Base-by-base conservation (phyloP, 495 filamentous ascomycete genomes). In the Letharia lupina region DNA sequence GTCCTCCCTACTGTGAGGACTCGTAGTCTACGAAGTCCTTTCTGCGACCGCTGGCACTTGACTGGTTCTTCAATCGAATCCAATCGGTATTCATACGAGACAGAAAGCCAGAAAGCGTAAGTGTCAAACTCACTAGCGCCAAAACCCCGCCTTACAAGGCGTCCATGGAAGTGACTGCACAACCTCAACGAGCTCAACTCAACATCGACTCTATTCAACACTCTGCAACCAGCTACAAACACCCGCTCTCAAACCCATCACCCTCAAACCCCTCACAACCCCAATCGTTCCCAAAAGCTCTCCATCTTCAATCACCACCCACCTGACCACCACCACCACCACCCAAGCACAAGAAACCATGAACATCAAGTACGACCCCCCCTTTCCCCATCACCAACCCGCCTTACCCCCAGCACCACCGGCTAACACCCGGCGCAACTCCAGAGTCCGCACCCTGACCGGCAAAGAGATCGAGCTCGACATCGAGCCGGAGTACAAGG, bases 381-480 rank as follows among this genome's bases (percentile, higher is more conserved):
- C 28, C 35, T 20, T 9, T 4, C 37, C 61, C n/a, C 41, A 16
- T 31, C 10, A 37, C 5, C 28, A 0, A n/a, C 11, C 2, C n/a
- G 20, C 20, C 1, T 6, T 12, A 12, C 65, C 23, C 20, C n/a
- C 33, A 9, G 10, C 15, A 1, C 1, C 2, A 16, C 4, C 2
- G 1, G 20, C 54, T 47, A 39, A 59, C 45, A 33, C n/a, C 9
- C 28, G 39, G 3, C 4, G 2, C 52, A 33, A 15, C 10, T 11
- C 39, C 68, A 98, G 94, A 82, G 94, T 98, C 76, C 89, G 94
- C 73, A 98, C 94, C 71, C 86, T 98, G 65, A 98, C 94, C 61
- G 95, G 94, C 72, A 97, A 98, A 81, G 91, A 98, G 78, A 98
- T 98, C 78, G 93, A 96, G 79, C 85, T 98, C 64, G 92, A 98